A percentile compares a stretch with the other conserved stretches of the same genome.
Conservation (phyloP, 139 green algal genomes). For the Trebouxia sp. region DNA sequence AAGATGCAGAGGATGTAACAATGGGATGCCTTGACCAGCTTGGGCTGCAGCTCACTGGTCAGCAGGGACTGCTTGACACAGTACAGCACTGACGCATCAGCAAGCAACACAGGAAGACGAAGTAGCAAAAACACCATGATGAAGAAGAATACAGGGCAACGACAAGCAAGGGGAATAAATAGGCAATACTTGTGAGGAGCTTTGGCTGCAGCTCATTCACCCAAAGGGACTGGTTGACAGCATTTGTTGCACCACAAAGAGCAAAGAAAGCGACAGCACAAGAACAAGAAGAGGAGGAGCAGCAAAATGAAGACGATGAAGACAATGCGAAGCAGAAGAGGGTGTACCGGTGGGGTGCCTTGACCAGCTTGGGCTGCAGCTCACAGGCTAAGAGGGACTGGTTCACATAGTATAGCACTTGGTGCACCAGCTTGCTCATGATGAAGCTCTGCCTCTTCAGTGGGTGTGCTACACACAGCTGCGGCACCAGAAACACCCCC, state of each 20-base stretch:
- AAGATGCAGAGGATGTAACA: neutral
- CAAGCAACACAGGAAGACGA: too few species aligned
- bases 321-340: neutral
- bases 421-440: conserved; percentile 32
- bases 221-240: too few species aligned
- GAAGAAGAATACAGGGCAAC: too few species aligned
- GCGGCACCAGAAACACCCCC: conserved; percentile 40
- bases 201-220: too few species aligned
- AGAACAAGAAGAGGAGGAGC: too few species aligned
- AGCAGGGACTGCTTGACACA: conserved; percentile 38
- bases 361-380: conserved; percentile 34
- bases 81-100: too few species aligned
- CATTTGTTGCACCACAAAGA: too few species aligned
- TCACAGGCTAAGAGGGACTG: conserved; percentile 37
- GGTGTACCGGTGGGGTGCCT: neutral
- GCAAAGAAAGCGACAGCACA: too few species aligned
- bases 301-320: neutral
- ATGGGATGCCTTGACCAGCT: too few species aligned
- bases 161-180: too few species aligned
- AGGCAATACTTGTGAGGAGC: too few species aligned
- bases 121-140: too few species aligned
- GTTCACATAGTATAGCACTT: conserved; percentile 45
- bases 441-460: conserved; percentile 21
- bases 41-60: conserved; percentile 35
- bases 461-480: conserved; percentile 46